phyloP scores from a whole-genome alignment of 2,329 filamentous ascomycete genomes.

The Alternaria angustiovoidea region DNA sequence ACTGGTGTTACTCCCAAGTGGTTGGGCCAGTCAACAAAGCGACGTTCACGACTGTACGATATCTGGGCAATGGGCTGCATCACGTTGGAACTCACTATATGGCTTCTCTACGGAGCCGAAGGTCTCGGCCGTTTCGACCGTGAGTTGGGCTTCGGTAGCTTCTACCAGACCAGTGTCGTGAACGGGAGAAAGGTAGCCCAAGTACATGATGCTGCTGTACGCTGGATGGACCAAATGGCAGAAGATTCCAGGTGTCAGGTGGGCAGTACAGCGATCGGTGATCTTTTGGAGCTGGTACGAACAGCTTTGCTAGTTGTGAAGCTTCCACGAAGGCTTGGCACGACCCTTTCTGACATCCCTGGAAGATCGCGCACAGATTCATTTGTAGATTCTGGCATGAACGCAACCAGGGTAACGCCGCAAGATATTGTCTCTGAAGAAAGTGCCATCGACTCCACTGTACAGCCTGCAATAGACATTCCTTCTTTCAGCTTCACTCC shows the following conservation, averaged over 20 bases:
- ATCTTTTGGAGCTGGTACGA: constrained; percentile 15
- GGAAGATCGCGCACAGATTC: not conserved
- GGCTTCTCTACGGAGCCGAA: constrained; percentile 27
- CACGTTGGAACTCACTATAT: constrained; percentile 30
- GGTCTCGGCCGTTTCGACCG: constrained; percentile 8
- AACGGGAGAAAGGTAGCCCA: not conserved
- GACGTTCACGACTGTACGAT: constrained; percentile 31
- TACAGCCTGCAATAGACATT: not conserved
- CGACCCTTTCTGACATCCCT: not conserved
- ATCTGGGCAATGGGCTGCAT: constrained; percentile 39
- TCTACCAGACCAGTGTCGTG: not conserved
- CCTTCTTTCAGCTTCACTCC: constrained; percentile 1
- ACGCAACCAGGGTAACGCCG: not conserved
- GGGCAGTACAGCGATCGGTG: constrained; percentile 6
- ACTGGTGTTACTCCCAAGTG: not conserved
- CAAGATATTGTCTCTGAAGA: not conserved
- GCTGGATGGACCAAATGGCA: constrained; percentile 13
- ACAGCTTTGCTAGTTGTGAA: constrained; percentile 11
- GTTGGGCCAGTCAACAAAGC: not conserved
- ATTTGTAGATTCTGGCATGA: rapidly evolving
- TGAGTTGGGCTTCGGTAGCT: not conserved
- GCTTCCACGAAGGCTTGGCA: constrained; percentile 3
- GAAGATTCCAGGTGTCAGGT: constrained; percentile 4
- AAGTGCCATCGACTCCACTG: not conserved
- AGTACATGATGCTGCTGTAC: not conserved